Conservation (phyloP, 305 asterid species). For the Rubia occidens region DNA sequence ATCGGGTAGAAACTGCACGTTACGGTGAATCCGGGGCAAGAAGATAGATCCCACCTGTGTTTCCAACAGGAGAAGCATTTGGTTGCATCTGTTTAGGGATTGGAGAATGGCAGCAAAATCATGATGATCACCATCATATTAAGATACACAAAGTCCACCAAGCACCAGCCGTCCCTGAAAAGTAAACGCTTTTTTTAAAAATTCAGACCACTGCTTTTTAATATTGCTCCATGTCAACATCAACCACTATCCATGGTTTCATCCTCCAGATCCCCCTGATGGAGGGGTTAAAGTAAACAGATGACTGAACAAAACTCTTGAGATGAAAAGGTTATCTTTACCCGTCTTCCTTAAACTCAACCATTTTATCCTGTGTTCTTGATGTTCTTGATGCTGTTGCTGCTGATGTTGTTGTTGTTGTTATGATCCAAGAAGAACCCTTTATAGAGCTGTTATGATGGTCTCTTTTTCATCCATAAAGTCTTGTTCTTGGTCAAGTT, state of each 20-base stretch:
- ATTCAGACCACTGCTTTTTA: slow-evolving; percentile 46
- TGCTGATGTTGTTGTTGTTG: slow-evolving; percentile 23
- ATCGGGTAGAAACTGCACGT: neutral
- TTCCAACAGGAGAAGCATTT: slow-evolving; percentile 12
- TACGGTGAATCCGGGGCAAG: neutral
- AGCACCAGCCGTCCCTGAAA: slow-evolving; percentile 43
- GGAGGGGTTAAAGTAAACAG: slow-evolving; percentile 14
- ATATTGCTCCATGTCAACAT: slow-evolving; percentile 73
- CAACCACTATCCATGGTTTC: slow-evolving; percentile 37
- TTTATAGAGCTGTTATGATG: slow-evolving; percentile 41
- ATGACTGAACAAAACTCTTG: slow-evolving; percentile 16
- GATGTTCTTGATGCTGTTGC: slow-evolving; percentile 22
- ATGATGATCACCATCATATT: neutral
- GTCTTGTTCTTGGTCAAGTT: slow-evolving; percentile 1
- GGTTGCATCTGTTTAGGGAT: slow-evolving; percentile 8
- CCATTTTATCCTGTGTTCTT: slow-evolving; percentile 21
- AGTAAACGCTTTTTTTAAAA: slow-evolving; percentile 67
- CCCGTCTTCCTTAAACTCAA: slow-evolving; percentile 25
- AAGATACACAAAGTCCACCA: slow-evolving; percentile 50
- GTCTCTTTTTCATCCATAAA: slow-evolving; percentile 25
- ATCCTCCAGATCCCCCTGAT: neutral
- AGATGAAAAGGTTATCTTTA: slow-evolving; percentile 28
- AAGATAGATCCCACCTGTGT: neutral
- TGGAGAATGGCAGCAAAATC: neutral
- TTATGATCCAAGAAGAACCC: slow-evolving; percentile 29